Evolutionary conservation across 1,284 basidiomycete species (phyloP).

Genomic region (Ganoderma lucidum): DNA sequence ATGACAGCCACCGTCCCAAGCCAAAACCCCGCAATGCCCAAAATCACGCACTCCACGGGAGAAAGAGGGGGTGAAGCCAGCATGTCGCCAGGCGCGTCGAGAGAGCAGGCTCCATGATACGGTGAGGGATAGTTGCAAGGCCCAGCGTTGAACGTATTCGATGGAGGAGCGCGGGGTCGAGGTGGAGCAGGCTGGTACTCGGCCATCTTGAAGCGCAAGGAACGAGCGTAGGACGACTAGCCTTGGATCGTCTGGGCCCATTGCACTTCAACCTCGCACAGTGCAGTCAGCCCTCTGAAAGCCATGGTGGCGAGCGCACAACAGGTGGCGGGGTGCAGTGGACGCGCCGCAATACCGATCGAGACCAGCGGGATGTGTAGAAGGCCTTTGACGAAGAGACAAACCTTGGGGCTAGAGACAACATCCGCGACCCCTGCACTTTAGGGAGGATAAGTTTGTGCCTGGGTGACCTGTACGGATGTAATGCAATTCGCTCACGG

Average conservation of each 20-base stretch:
- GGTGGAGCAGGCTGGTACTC: neutral
- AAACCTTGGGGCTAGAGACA: neutral
- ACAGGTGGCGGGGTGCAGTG: neutral
- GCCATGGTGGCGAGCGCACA: neutral
- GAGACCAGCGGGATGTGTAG: neutral
- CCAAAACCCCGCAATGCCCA: neutral
- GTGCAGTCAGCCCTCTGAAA: neutral
- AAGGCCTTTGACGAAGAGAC: neutral
- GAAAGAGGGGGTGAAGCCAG: neutral
- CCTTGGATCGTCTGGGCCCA: neutral
- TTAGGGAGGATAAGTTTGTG: neutral
- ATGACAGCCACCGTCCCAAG: slow-evolving; percentile 2
- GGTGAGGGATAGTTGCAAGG: neutral
- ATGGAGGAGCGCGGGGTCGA: neutral
- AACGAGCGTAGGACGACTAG: neutral
- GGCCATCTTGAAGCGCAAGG: neutral
- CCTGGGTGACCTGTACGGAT: neutral
- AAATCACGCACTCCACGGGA: neutral
- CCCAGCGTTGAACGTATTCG: neutral
- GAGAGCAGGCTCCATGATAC: neutral
- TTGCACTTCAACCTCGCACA: neutral
- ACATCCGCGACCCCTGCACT: neutral
- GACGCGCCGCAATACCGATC: neutral
- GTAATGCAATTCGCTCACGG: neutral
- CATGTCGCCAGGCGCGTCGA: neutral